Evolutionary conservation across 2,329 filamentous ascomycete genomes (phyloP).

Genomic region (Fusarium humuli): DNA sequence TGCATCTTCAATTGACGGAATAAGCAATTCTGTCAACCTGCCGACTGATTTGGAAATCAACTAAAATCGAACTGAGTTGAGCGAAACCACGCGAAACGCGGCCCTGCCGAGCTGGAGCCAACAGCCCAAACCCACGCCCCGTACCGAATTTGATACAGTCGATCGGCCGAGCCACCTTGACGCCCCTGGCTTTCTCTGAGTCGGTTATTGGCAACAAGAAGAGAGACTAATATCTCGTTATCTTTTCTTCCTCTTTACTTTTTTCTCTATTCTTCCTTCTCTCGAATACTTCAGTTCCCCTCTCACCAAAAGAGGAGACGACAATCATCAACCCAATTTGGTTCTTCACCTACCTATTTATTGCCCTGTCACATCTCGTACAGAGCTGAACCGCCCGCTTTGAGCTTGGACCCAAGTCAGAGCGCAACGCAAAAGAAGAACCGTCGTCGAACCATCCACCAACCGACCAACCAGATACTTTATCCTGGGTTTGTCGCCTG

Average conservation of each 20-base stretch:
- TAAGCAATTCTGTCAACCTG: conserved; percentile 26
- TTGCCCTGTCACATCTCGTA: conserved; percentile 37
- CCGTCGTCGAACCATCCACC: conserved; percentile 34
- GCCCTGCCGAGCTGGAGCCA: conserved; percentile 43
- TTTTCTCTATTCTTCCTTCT: conserved; percentile 13
- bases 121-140: conserved; percentile 27
- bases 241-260: conserved; percentile 16
- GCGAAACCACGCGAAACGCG: conserved; percentile 44
- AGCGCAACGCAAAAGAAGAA: conserved; percentile 29
- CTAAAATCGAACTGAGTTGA: conserved; percentile 36
- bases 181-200: conserved; percentile 35
- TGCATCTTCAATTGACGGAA: conserved; percentile 23
- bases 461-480: conserved; percentile 24
- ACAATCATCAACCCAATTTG: not conserved
- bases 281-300: not conserved
- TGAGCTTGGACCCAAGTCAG: conserved; percentile 37
- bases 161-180: conserved; percentile 41
- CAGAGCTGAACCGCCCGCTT: conserved; percentile 39
- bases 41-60: conserved; percentile 28
- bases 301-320: conserved; percentile 10
- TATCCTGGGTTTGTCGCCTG: conserved; percentile 22
- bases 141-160: conserved; percentile 41
- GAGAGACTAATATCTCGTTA: conserved; percentile 28
- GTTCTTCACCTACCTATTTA: conserved; percentile 1
- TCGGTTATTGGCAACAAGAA: conserved; percentile 23